These are phyloP conservation scores for Schizophyllum commune DNA, from an alignment of 1,284 basidiomycete genomes.

Conservation along the genomic window DNA sequence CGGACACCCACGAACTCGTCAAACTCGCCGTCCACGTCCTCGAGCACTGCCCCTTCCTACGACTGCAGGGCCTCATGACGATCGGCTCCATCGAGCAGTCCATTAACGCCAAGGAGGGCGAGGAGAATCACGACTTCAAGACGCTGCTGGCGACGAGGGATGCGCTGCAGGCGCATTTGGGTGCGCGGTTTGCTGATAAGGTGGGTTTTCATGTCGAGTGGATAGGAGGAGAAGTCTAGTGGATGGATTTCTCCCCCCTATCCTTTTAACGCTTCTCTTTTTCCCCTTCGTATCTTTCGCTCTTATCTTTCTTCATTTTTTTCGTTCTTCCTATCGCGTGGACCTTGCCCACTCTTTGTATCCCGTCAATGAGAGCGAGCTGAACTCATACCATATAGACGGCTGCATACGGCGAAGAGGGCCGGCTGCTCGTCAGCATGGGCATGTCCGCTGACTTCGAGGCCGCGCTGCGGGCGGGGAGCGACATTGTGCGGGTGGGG, in stretches of 20 bases:
- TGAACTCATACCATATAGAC: not conserved
- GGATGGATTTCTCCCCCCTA: too few species aligned
- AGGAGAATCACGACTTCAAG: constrained; percentile 82
- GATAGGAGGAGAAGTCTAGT: constrained; percentile 43
- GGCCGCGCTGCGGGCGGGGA: constrained; percentile 77
- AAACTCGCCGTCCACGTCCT: constrained; percentile 71
- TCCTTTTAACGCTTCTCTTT: too few species aligned
- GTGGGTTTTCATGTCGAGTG: constrained; percentile 9
- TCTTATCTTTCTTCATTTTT: too few species aligned
- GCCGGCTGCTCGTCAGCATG: constrained; percentile 82
- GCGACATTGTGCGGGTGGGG: constrained; percentile 87
- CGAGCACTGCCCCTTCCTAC: constrained; percentile 64
- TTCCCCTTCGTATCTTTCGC: too few species aligned
- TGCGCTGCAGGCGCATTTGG: constrained; percentile 41
- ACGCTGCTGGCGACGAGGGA: constrained; percentile 59
- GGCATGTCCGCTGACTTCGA: constrained; percentile 98
- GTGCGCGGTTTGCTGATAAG: constrained; percentile 22
- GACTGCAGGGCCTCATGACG: constrained; percentile 89
- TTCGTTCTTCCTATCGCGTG: too few species aligned
- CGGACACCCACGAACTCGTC: constrained; percentile 42
- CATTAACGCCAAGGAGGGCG: constrained; percentile 43
- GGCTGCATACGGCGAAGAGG: constrained; percentile 11
- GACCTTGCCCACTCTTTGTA: too few species aligned
- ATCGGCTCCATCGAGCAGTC: constrained; percentile 83
- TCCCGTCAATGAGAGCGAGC: too few species aligned